Base-by-base conservation (phyloP, 129 eudicot species). In the Chrysanthemum lavandulifolium region DNA sequence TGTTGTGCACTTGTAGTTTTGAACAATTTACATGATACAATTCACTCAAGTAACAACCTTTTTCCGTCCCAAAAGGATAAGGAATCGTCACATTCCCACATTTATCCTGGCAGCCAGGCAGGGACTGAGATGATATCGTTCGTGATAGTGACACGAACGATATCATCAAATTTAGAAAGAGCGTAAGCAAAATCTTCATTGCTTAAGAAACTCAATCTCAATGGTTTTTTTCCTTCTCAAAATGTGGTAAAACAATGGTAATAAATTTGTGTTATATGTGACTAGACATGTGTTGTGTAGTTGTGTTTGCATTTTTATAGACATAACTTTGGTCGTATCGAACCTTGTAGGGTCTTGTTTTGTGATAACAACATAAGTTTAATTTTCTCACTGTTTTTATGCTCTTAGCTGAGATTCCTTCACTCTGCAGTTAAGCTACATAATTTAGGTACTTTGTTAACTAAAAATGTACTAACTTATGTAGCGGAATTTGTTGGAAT, bases 61-160 rank as follows among this genome's bases (percentile, higher is more conserved):
- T 6, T 40, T 1, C 21, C 23, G 13, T 19, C 19, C 82, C 82
- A 11, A 71, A 78, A 71, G 82, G 82, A 16, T 51, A 78, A 0
- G 65, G 60, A 57, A 78, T 65, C 10, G 76, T 70, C 8, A 78
- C 19, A 0, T 71, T 63, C 0, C 72, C 76, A 16, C 77, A 78
- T 40, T 62, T 78, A 53, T 71, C 52, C 6, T 77, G 82, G 61
- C 82, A 78, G 18, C 40, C 51, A 9, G 77, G 72, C 48, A 65
- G 57, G 50, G 72, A 48, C 19, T 61, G 67, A 18, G 66, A 36
- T 40, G 59, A 47, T 74, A 52, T 64, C 6, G 60, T 77, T 40
- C 58, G 25, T 27, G 74, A 67, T 59, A 47, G 36, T 48, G 48
- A 58, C 16, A 53, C 43, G 29, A 40, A 23, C 0, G 54, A n/a